Conservation (phyloP, 805 yeast species). For the Ogataea naganishii region DNA sequence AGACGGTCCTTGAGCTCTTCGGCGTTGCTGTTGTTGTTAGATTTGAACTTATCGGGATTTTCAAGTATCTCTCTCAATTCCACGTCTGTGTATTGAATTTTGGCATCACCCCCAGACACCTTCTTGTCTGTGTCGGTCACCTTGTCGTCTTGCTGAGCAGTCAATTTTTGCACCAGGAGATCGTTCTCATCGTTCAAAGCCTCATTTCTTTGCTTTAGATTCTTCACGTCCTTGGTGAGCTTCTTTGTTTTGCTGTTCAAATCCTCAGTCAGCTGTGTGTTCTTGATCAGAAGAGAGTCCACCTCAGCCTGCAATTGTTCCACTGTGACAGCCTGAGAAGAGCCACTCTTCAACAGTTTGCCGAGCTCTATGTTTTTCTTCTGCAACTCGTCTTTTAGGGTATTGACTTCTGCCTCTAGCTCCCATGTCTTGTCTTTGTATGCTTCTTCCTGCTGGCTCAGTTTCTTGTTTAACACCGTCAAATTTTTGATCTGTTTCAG, state of each 20-base stretch:
- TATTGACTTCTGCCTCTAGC: slow-evolving; percentile 39
- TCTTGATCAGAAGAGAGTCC: slow-evolving; percentile 35
- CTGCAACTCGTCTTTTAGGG: slow-evolving; percentile 32
- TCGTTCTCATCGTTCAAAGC: slow-evolving; percentile 68
- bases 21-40: no score
- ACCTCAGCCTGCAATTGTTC: slow-evolving; percentile 35
- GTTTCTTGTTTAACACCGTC: slow-evolving; percentile 20
- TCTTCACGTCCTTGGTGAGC: slow-evolving; percentile 34
- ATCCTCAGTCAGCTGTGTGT: slow-evolving; percentile 30
- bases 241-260: slow-evolving; percentile 26
- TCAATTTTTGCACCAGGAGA: slow-evolving; percentile 33
- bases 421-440: slow-evolving; percentile 59
- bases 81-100: no score
- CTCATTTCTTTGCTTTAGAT: slow-evolving; percentile 41
- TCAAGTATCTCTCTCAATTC: no score
- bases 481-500: slow-evolving; percentile 28
- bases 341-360: slow-evolving; percentile 30
- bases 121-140: no score
- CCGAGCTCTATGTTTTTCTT: slow-evolving; percentile 31
- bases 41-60: no score
- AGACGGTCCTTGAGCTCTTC: no score
- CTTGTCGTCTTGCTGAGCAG: slow-evolving; percentile 11
- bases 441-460: slow-evolving; percentile 34
- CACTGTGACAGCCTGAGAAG: slow-evolving; percentile 13
- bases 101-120: no score